Evolutionary conservation across 2,329 filamentous ascomycete genomes (phyloP).

Genomic region (Hawksworthiomyces lignivorus): DNA sequence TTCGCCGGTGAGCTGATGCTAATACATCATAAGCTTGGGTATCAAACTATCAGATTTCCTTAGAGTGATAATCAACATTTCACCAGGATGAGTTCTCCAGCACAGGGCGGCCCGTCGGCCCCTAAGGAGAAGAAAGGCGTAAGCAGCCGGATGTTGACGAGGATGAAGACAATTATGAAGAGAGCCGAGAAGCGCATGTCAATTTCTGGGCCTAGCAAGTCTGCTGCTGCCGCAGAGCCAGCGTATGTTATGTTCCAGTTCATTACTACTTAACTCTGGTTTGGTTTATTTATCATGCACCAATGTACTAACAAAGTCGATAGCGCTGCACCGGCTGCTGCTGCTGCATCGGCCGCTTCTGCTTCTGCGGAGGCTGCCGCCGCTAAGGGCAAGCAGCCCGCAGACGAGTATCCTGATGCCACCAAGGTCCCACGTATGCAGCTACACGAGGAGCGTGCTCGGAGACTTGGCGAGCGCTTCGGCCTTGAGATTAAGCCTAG

Average conservation of each 20-base stretch:
- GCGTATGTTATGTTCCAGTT: slow-evolving; percentile 3
- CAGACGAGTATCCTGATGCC: background rate
- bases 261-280: too few relatives aligned
- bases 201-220: slow-evolving; percentile 15
- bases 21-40: too few relatives aligned
- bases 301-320: background rate
- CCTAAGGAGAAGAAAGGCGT: slow-evolving; percentile 39
- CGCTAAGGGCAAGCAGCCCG: slow-evolving; percentile 10
- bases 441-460: slow-evolving; percentile 48
- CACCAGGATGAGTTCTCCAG: slow-evolving; percentile 35
- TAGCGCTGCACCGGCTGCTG: background rate
- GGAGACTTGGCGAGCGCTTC: slow-evolving; percentile 46
- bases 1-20: too few relatives aligned
- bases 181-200: slow-evolving; percentile 28
- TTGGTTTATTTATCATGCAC: background rate
- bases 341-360: background rate
- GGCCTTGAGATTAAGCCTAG: slow-evolving; percentile 48
- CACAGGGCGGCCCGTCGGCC: slow-evolving; percentile 28
- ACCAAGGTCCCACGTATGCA: slow-evolving; percentile 38
- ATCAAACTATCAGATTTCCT: too few relatives aligned
- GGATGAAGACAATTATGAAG: slow-evolving; percentile 44
- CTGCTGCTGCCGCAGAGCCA: slow-evolving; percentile 11
- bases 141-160: slow-evolving; percentile 39
- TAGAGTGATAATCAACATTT: too few relatives aligned
- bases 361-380: background rate